phyloP scores from a whole-genome alignment of 352 stramenopile genomes.

The Globisporangium paddicum region DNA sequence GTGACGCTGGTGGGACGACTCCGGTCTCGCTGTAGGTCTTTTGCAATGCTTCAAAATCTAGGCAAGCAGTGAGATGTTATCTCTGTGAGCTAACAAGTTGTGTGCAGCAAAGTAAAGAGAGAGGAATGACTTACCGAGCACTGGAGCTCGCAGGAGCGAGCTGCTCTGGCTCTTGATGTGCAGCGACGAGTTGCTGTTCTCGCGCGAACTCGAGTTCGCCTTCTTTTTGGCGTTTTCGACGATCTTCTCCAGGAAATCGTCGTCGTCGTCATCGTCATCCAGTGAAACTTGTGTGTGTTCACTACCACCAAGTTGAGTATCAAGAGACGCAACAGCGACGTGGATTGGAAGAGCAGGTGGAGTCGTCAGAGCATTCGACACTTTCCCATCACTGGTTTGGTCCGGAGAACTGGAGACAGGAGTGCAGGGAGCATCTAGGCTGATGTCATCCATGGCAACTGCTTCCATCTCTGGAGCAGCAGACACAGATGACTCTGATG shows the following conservation, averaged over 20 bases:
- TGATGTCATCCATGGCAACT: conserved; percentile 15
- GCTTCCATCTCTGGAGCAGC: neutral
- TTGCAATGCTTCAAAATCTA: conserved; percentile 27
- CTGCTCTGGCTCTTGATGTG: conserved; percentile 60
- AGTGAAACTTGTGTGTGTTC: conserved; percentile 22
- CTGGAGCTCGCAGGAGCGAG: conserved; percentile 18
- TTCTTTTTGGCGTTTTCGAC: conserved; percentile 50
- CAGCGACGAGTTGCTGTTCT: conserved; percentile 50
- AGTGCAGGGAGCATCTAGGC: neutral
- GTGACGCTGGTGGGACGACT: conserved; percentile 27
- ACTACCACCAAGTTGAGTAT: neutral
- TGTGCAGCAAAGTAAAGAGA: neutral
- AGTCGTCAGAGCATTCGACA: neutral
- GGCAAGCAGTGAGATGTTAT: neutral
- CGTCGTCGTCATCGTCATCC: conserved; percentile 30
- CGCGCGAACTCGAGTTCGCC: conserved; percentile 28
- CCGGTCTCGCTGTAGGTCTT: conserved; percentile 36
- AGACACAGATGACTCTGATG: neutral
- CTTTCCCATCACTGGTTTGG: neutral
- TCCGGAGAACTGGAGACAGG: neutral
- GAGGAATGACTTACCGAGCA: neutral
- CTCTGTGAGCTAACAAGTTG: neutral
- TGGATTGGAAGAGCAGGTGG: conserved; percentile 17
- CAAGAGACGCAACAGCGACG: neutral
- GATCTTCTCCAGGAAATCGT: conserved; percentile 56